These are phyloP conservation scores for Puccinia coronata DNA, from an alignment of 1,284 basidiomycete species.

Conservation along the genomic window DNA sequence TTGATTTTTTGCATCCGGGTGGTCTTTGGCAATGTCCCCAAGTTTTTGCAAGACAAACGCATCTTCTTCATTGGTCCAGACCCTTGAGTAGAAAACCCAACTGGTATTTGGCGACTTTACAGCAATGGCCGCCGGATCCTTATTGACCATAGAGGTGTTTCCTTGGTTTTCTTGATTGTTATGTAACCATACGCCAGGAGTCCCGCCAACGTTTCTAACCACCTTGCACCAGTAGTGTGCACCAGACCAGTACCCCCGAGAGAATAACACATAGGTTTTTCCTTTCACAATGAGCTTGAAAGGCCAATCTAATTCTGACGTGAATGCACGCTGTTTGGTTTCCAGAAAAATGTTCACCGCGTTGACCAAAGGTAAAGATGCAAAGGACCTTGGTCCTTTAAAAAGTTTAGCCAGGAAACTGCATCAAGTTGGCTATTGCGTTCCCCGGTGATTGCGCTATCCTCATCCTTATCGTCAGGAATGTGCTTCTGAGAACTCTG, in stretches of 20 bases:
- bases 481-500: too few relatives aligned
- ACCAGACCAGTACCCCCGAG: background rate
- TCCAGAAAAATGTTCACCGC: background rate
- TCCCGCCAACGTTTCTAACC: background rate
- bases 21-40: background rate
- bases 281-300: background rate
- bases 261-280: background rate
- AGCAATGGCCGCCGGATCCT: background rate
- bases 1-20: background rate
- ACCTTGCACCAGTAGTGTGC: conserved; percentile 19
- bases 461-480: too few relatives aligned
- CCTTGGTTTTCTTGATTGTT: background rate
- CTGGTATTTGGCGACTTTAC: background rate
- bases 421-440: too few relatives aligned
- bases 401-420: background rate
- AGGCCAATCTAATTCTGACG: background rate
- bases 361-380: too few relatives aligned
- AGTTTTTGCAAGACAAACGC: background rate
- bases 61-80: background rate
- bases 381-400: too few relatives aligned
- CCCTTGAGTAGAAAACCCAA: conserved; percentile 13
- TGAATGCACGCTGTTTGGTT: background rate
- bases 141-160: background rate
- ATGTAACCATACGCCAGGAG: conserved; percentile 4
- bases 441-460: too few relatives aligned